Evolutionary conservation across 495 filamentous ascomycete species (phyloP), one percentile per base, ranked within the genome.

Genomic region (Neurospora cerealis): DNA sequence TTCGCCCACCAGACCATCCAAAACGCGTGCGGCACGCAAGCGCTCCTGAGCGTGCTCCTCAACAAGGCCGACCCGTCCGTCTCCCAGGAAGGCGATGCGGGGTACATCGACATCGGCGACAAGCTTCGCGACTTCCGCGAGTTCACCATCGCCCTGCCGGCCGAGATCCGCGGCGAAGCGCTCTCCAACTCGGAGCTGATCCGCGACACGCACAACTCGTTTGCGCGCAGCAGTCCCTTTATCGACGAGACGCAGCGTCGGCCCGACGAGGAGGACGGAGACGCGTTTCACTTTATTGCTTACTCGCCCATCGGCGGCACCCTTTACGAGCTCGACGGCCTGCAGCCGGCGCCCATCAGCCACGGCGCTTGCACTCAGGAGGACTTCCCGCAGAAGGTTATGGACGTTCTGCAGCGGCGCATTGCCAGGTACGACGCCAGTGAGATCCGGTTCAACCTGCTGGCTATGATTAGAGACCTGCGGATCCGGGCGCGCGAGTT

Each of bases 1-100:
- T 99, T 99, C 85, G 96, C 96, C 3, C 90, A 91, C 15, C 96
- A 99, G 84, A 98, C 95, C 1, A 99, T 99, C 83, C 96, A 98
- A 85, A 99, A 99, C 85, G 96, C 96, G 36, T 99, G 96, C 85
- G 96, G 95, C 73, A 99, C 96, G 19, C 96, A 98, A 84, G 96
- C 96, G 34, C 89, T 99, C 73, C 89, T 99, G 40, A 95, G 92
- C 69, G 91, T 98, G 74, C 87, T 99, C 34, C 86, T 99, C 72
- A 99, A 99, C 84, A 91, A 96, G 76, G 90, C 90, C 19, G 76
- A 82, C 34, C 39, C 54, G 13, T 44, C 41, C 37, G 21, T 36
- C n/a, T 42, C 38, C n/a, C 73, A 37, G 10, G 75, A 75, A 4
- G 44, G 44, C 13, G 78, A 73, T 28, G 72, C 46, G 44, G 54